Evolutionary conservation across 768 basidiomycete genomes (phyloP).

Genomic region (Panus rudis): DNA sequence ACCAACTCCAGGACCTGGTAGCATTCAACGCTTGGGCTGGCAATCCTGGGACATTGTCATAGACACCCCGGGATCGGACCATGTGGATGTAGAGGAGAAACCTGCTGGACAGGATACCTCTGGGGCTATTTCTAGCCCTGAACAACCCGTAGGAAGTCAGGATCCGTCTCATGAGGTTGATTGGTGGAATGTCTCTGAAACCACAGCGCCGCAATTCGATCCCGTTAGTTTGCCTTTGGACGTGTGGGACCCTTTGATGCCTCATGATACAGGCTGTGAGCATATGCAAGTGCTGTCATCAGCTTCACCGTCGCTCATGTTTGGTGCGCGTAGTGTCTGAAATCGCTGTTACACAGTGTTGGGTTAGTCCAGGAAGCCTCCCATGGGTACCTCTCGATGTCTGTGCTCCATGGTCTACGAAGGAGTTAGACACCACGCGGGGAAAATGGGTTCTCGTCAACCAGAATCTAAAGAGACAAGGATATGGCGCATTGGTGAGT

Average conservation of each 20-base stretch:
- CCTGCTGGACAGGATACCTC: constrained; percentile 7
- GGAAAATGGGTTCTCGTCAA: constrained; percentile 90
- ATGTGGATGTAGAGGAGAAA: neutral
- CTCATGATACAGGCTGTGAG: constrained; percentile 68
- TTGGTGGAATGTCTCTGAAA: constrained; percentile 61
- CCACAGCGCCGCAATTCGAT: constrained; percentile 35
- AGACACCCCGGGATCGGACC: constrained; percentile 11
- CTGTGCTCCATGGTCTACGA: constrained; percentile 64
- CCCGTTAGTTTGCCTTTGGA: constrained; percentile 72
- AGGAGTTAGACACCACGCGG: constrained; percentile 65
- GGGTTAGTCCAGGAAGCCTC: constrained; percentile 51
- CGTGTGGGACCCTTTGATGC: constrained; percentile 69
- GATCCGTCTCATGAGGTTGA: constrained; percentile 34
- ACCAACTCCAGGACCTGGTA: constrained; percentile 65
- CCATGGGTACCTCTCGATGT: constrained; percentile 31
- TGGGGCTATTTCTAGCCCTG: no score
- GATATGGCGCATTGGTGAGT: constrained; percentile 41
- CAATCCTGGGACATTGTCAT: constrained; percentile 76
- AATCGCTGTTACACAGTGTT: constrained; percentile 63
- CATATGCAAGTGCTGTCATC: neutral
- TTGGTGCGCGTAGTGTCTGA: constrained; percentile 53
- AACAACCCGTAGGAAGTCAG: constrained; percentile 15
- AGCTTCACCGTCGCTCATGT: neutral
- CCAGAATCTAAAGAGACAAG: constrained; percentile 67
- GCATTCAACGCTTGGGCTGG: constrained; percentile 74